A percentile compares a stretch with the other conserved stretches of the same genome.
phyloP scores from a whole-genome alignment of 768 basidiomycete species.

The Tulasnella sp. region DNA sequence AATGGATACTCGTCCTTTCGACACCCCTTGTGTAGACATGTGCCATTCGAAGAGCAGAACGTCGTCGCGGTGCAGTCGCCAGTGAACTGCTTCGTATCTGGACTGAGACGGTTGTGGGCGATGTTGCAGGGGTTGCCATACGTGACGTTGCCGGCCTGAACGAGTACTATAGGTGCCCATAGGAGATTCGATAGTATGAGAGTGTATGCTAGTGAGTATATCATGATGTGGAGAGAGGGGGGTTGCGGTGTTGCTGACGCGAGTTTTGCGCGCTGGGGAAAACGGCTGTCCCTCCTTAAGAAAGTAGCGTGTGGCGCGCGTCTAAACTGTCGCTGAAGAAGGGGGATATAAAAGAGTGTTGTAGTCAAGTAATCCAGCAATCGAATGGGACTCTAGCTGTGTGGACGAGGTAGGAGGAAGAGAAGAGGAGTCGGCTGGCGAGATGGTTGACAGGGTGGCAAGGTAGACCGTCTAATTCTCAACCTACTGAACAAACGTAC shows the following conservation, averaged over 20 bases:
- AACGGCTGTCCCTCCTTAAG: neutral
- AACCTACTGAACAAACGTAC: too few relatives aligned
- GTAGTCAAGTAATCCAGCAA: too few relatives aligned
- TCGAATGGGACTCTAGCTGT: too few relatives aligned
- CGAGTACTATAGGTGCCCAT: neutral
- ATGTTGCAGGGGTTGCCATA: slow-evolving; percentile 40
- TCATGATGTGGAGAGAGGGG: slow-evolving; percentile 5
- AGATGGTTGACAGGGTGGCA: too few relatives aligned
- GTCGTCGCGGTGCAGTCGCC: slow-evolving; percentile 62
- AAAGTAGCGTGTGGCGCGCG: neutral
- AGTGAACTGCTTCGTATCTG: slow-evolving; percentile 69
- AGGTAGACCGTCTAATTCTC: too few relatives aligned
- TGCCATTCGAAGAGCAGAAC: slow-evolving; percentile 47
- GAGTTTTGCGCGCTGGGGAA: neutral
- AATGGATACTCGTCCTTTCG: slow-evolving; percentile 69
- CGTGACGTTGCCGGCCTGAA: slow-evolving; percentile 35
- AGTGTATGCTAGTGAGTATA: neutral
- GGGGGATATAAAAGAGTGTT: neutral
- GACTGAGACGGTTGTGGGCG: slow-evolving; percentile 53
- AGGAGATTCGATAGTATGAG: slow-evolving; percentile 8
- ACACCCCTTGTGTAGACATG: slow-evolving; percentile 56
- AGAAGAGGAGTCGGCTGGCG: neutral
- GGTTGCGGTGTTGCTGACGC: neutral
- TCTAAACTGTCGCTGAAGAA: neutral
- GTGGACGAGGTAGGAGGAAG: neutral